Evolutionary conservation across 2,329 filamentous ascomycete genomes (phyloP).

Genomic region (Sphaerulina vaccinii): DNA sequence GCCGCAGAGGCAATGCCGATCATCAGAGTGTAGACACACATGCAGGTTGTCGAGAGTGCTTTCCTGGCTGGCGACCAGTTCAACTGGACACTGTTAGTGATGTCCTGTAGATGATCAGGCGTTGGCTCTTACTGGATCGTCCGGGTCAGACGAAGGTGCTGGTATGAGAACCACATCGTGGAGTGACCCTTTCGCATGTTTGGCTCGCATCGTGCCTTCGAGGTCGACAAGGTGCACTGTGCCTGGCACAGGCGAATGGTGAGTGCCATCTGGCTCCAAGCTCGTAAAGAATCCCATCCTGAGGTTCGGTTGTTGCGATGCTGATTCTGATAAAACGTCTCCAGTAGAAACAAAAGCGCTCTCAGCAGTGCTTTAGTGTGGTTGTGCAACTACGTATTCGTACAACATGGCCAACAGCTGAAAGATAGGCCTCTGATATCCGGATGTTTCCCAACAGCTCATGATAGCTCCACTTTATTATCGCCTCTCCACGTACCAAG

Average conservation of each 20-base stretch:
- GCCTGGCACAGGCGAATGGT: conserved; percentile 34
- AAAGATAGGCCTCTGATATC: too few relatives aligned
- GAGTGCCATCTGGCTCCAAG: neutral
- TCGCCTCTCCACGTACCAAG: too few relatives aligned
- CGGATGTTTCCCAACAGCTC: too few relatives aligned
- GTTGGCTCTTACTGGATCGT: conserved; percentile 26
- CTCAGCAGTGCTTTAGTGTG: too few relatives aligned
- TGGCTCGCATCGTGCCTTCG: conserved; percentile 38
- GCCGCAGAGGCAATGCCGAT: conserved; percentile 51
- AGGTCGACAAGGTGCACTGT: conserved; percentile 47
- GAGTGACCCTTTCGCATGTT: conserved; percentile 39
- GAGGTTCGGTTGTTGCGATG: neutral
- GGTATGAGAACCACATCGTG: conserved; percentile 46
- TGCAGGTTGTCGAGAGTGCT: conserved; percentile 42
- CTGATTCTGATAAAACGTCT: too few relatives aligned
- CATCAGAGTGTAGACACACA: conserved; percentile 49
- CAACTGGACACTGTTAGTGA: conserved; percentile 12
- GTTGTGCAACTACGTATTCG: too few relatives aligned
- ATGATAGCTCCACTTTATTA: too few relatives aligned
- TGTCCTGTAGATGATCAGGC: neutral
- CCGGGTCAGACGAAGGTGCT: conserved; percentile 46
- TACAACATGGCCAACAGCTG: too few relatives aligned
- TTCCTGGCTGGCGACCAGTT: conserved; percentile 43
- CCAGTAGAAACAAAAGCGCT: too few relatives aligned
- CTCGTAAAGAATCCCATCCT: neutral